phyloP scores from a whole-genome alignment of 179 eudicot species.

The Beta macrorhiza region DNA sequence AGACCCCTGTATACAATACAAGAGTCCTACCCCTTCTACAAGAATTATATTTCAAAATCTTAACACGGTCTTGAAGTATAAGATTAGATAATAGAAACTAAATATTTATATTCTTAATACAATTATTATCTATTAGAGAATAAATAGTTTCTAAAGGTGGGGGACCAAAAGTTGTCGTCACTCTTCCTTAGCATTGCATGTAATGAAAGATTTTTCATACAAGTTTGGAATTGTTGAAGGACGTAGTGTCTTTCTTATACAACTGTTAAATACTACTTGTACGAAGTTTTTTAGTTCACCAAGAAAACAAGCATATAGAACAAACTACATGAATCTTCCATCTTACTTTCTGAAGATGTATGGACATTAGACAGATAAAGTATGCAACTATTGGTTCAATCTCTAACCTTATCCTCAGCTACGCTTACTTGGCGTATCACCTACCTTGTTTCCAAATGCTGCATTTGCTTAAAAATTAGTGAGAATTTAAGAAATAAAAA shows the following conservation, averaged over 20 bases:
- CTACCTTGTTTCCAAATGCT: neutral
- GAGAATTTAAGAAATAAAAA: neutral
- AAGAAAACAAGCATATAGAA: neutral
- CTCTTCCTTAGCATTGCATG: neutral
- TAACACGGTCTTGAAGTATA: no score
- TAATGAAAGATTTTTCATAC: neutral
- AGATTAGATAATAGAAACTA: no score
- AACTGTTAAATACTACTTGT: neutral
- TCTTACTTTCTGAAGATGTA: neutral
- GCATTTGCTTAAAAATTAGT: neutral
- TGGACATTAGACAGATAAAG: constrained; percentile 9
- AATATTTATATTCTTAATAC: no score
- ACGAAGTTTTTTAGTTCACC: neutral
- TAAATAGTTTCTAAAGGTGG: neutral
- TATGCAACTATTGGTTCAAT: neutral
- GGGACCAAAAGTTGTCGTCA: neutral
- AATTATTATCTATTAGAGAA: no score
- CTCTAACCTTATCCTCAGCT: constrained; percentile 1
- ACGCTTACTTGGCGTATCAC: neutral
- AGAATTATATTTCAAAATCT: no score
- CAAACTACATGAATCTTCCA: constrained; percentile 4
- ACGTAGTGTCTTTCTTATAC: neutral
- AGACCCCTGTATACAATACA: no score
- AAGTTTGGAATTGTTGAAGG: neutral
- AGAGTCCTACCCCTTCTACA: no score